Percentiles rank a stretch among this genome's conserved stretches.
Conservation (phyloP, 2,329 filamentous ascomycete genomes). For the Shiraia bambusicola region DNA sequence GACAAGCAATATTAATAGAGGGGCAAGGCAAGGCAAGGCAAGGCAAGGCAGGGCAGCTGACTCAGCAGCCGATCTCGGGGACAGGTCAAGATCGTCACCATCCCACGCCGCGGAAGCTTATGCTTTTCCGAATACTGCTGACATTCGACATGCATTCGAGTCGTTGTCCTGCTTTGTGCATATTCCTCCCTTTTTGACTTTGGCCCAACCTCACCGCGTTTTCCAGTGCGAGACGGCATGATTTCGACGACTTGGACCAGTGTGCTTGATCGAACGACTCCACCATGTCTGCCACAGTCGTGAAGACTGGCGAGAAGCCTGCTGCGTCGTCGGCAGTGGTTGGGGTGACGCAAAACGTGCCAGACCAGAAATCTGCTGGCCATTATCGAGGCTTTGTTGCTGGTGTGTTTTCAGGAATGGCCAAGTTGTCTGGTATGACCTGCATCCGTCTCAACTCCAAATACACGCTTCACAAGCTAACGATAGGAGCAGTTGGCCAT, state of each 20-base stretch:
- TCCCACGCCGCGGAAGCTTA: conserved; percentile 33
- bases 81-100: conserved; percentile 36
- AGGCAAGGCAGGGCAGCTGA: too few relatives aligned
- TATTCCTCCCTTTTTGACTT: neutral
- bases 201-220: neutral
- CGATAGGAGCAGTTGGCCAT: conserved; percentile 55
- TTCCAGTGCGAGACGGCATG: conserved; percentile 22
- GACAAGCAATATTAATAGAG: conserved; percentile 9
- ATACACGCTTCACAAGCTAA: conserved; percentile 11
- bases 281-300: conserved; percentile 40
- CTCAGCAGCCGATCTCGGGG: conserved; percentile 26
- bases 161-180: neutral
- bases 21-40: too few relatives aligned
- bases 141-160: conserved; percentile 6
- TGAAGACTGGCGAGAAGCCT: conserved; percentile 33
- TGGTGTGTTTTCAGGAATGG: conserved; percentile 91
- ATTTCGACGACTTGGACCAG: conserved; percentile 9
- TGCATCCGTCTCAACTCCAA: neutral
- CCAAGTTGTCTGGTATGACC: conserved; percentile 79
- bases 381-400: conserved; percentile 95
- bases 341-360: conserved; percentile 25
- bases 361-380: conserved; percentile 44
- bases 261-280: conserved; percentile 5
- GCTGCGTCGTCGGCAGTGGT: conserved; percentile 26
- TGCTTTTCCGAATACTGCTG: conserved; percentile 29